These are phyloP conservation scores for Yarrowia sp. DNA, from an alignment of 805 yeast species.

Conservation along the genomic window DNA sequence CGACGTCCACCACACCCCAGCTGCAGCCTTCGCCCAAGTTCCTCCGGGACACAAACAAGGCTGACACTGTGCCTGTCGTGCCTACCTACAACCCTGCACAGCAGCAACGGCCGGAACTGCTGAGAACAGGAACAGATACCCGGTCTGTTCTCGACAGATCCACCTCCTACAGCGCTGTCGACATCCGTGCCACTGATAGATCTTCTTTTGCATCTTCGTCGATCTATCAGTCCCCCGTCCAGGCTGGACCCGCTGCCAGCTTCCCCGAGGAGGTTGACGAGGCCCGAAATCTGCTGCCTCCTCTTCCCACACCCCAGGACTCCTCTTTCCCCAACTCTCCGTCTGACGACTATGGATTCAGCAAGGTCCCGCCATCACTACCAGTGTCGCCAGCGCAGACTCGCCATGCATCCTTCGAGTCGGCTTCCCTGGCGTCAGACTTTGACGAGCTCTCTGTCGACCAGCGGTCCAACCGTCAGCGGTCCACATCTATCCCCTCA, in stretches of 20 bases:
- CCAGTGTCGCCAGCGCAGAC: slow-evolving; percentile 14
- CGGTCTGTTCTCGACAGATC: neutral
- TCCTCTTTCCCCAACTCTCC: slow-evolving; percentile 18
- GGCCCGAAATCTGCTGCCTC: slow-evolving; percentile 21
- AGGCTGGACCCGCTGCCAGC: neutral
- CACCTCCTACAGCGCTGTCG: neutral
- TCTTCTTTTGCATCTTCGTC: slow-evolving; percentile 14
- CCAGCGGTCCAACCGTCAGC: neutral
- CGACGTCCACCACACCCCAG: slow-evolving; percentile 7
- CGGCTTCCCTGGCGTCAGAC: slow-evolving; percentile 17
- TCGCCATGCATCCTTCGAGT: slow-evolving; percentile 9
- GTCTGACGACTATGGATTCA: slow-evolving; percentile 4
- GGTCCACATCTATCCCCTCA: slow-evolving; percentile 10
- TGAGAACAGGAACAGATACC: neutral
- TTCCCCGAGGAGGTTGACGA: slow-evolving; percentile 22
- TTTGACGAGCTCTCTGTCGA: slow-evolving; percentile 13
- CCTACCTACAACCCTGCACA: neutral
- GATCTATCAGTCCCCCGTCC: slow-evolving; percentile 11
- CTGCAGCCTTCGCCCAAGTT: slow-evolving; percentile 20
- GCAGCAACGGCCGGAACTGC: neutral
- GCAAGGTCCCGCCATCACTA: neutral
- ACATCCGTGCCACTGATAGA: slow-evolving; percentile 6
- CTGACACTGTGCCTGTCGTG: neutral
- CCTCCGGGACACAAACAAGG: slow-evolving; percentile 10
- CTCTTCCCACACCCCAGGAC: slow-evolving; percentile 9